Percentiles rank a stretch among this genome's conserved stretches.
Evolutionary conservation across 179 eudicot species (phyloP).

Genomic region (Silene coronaria): DNA sequence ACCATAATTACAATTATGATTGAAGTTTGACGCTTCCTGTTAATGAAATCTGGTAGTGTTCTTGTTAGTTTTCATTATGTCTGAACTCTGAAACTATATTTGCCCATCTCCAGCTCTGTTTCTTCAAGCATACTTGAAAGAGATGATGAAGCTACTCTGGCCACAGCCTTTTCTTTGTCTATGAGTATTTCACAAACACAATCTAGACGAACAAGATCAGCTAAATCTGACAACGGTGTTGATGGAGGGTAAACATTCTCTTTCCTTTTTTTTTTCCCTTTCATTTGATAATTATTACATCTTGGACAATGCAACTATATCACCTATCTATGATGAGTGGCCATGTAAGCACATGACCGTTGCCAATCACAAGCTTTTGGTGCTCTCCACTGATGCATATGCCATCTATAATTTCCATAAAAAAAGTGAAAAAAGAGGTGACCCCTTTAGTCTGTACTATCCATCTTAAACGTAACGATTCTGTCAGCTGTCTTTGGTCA

Average conservation of each 20-base stretch:
- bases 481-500: background rate
- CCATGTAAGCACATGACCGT: conserved; percentile 1
- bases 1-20: background rate
- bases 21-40: background rate
- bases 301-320: background rate
- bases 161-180: conserved; percentile 44
- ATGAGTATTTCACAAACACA: conserved; percentile 58
- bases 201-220: conserved; percentile 75
- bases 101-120: conserved; percentile 45
- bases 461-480: background rate
- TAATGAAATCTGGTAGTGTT: background rate
- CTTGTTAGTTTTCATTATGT: background rate
- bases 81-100: background rate
- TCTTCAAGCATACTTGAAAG: conserved; percentile 56
- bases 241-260: conserved; percentile 48
- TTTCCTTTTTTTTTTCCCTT: background rate
- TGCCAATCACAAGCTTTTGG: background rate
- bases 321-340: conserved; percentile 1
- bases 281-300: background rate
- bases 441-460: background rate
- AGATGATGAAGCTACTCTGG: conserved; percentile 70
- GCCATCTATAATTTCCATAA: background rate
- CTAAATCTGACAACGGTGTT: conserved; percentile 57
- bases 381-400: background rate
- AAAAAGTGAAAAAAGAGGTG: background rate